Percentiles rank a stretch among this genome's conserved stretches.
phyloP scores from a whole-genome alignment of 352 stramenopile species.

The Phytophthora podocarpi region DNA sequence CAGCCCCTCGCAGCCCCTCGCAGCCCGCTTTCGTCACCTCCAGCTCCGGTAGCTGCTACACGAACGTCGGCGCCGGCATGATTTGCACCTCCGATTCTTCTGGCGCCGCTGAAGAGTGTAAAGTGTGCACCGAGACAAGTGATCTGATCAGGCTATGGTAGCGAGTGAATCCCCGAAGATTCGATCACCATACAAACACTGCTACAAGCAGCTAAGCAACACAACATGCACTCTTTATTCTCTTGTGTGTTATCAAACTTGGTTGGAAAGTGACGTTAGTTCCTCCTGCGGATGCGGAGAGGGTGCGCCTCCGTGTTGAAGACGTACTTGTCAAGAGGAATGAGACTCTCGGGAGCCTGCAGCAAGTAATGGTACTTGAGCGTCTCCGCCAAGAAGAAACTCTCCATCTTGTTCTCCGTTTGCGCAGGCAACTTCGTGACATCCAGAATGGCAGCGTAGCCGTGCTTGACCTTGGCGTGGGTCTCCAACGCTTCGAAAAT shows the following conservation, averaged over 20 bases:
- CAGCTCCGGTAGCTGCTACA: slow-evolving; percentile 20
- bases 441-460: slow-evolving; percentile 82
- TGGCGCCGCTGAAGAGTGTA: slow-evolving; percentile 9
- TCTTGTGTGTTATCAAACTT: slow-evolving; percentile 3
- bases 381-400: slow-evolving; percentile 98
- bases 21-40: slow-evolving; percentile 23
- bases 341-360: too few relatives aligned
- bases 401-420: slow-evolving; percentile 97
- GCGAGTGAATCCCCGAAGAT: slow-evolving; percentile 6
- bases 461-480: slow-evolving; percentile 71
- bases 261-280: neutral
- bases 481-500: neutral
- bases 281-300: slow-evolving; percentile 59
- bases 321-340: slow-evolving; percentile 94
- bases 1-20: slow-evolving; percentile 18
- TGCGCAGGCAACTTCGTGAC: slow-evolving; percentile 47
- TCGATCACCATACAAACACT: slow-evolving; percentile 8
- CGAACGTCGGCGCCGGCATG: slow-evolving; percentile 18
- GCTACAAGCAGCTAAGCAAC: neutral
- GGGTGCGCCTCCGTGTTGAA: slow-evolving; percentile 98
- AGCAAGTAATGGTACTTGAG: too few relatives aligned
- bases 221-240: slow-evolving; percentile 3
- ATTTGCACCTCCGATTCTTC: too few relatives aligned
- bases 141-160: neutral
- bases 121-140: slow-evolving; percentile 10